These are phyloP conservation scores for Aphanocladium album DNA, from an alignment of 2,329 filamentous ascomycete species.

Conservation along the genomic window DNA sequence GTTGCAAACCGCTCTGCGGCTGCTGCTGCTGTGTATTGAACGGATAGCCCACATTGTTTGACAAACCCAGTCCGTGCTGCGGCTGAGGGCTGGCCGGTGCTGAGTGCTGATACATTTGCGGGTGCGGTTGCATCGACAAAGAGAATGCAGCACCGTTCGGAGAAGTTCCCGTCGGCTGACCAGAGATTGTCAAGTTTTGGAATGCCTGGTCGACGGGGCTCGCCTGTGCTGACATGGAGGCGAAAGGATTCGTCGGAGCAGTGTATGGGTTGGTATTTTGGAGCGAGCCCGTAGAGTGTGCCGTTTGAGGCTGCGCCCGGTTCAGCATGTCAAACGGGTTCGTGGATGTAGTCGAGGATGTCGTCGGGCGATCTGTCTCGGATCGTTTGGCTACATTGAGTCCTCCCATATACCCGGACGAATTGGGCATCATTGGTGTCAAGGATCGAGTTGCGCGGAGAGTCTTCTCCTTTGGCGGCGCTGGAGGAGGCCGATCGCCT, in stretches of 20 bases:
- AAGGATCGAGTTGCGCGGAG: slow-evolving; percentile 47
- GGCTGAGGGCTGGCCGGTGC: slow-evolving; percentile 36
- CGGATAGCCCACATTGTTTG: slow-evolving; percentile 40
- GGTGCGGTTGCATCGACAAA: slow-evolving; percentile 35
- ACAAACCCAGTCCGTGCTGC: slow-evolving; percentile 36
- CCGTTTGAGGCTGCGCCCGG: slow-evolving; percentile 53
- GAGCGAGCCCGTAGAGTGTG: slow-evolving; percentile 59
- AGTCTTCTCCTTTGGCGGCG: slow-evolving; percentile 41
- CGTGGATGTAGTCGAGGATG: slow-evolving; percentile 45
- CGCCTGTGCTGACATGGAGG: slow-evolving; percentile 38
- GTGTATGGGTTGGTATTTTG: slow-evolving; percentile 52
- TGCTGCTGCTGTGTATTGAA: slow-evolving; percentile 24
- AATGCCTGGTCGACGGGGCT: slow-evolving; percentile 61
- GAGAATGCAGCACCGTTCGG: slow-evolving; percentile 65
- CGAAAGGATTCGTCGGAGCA: slow-evolving; percentile 66
- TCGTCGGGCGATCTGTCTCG: slow-evolving; percentile 30
- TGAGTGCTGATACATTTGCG: slow-evolving; percentile 40
- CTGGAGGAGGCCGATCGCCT: slow-evolving; percentile 40
- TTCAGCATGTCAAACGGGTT: slow-evolving; percentile 65
- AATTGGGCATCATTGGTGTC: slow-evolving; percentile 45
- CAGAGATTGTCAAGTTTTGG: slow-evolving; percentile 66
- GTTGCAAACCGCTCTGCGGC: slow-evolving; percentile 30
- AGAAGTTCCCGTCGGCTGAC: slow-evolving; percentile 61
- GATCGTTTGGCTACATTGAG: slow-evolving; percentile 12
- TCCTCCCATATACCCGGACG: slow-evolving; percentile 23